phyloP scores from a whole-genome alignment of 805 yeast species.

The Spathaspora arborariae region DNA sequence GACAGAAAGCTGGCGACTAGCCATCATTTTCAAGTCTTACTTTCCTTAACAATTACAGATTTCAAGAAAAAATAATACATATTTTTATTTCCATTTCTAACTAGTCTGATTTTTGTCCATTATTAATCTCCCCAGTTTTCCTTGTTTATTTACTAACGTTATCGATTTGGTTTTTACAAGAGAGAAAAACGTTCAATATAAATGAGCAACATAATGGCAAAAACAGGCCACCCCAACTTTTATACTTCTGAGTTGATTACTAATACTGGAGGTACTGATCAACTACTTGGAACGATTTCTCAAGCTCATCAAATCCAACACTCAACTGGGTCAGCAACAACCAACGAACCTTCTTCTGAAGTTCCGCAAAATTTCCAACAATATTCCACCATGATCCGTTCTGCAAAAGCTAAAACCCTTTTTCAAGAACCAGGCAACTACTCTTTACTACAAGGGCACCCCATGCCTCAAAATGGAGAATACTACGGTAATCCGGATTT shows the following conservation, averaged over 20 bases:
- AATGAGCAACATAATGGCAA: slow-evolving; percentile 11
- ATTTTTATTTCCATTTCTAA: not conserved
- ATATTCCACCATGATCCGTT: not conserved
- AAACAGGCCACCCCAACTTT: slow-evolving; percentile 8
- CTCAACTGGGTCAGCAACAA: not conserved
- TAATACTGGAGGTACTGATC: slow-evolving; percentile 7
- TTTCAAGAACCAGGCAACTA: slow-evolving; percentile 7
- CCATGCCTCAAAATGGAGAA: not conserved
- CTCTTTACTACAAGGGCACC: slow-evolving; percentile 8
- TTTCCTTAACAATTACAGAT: not conserved
- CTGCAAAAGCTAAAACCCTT: slow-evolving; percentile 5
- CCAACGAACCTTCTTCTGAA: not conserved
- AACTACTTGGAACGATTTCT: not conserved
- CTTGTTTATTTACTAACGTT: not conserved
- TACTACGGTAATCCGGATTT: not conserved
- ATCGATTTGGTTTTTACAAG: not conserved
- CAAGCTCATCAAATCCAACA: slow-evolving; percentile 2
- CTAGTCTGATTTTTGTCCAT: not conserved
- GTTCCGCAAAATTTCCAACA: not conserved
- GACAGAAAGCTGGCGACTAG: too few species aligned
- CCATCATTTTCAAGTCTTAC: not conserved
- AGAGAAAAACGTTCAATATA: not conserved
- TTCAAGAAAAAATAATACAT: not conserved
- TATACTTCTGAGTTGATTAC: slow-evolving; percentile 7
- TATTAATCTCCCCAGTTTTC: not conserved